These are phyloP conservation scores for Aaosphaeria arxii DNA, from an alignment of 2,329 filamentous ascomycete species.

Conservation along the genomic window DNA sequence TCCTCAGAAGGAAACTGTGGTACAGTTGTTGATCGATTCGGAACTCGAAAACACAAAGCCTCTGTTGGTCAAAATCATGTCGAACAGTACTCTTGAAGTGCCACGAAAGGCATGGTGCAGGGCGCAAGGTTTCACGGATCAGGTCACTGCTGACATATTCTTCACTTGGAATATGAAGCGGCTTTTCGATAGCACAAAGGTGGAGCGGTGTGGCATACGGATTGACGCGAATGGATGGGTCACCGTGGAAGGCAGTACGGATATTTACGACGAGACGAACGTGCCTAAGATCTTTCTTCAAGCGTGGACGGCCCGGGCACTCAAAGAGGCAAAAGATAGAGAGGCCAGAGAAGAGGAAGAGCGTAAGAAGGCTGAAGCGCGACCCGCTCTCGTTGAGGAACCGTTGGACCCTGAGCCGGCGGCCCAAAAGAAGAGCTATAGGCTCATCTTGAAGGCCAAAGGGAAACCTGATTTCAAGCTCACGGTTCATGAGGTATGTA, in stretches of 20 bases:
- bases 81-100: constrained; percentile 65
- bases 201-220: constrained; percentile 46
- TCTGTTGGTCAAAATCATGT: constrained; percentile 63
- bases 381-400: constrained; percentile 12
- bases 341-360: constrained; percentile 23
- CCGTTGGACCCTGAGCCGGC: constrained; percentile 9
- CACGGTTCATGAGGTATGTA: constrained; percentile 45
- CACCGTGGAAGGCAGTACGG: constrained; percentile 38
- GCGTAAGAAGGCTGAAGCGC: constrained; percentile 38
- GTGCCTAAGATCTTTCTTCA: constrained; percentile 65
- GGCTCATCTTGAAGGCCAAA: constrained; percentile 52
- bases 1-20: constrained; percentile 23
- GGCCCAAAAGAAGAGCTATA: constrained; percentile 33
- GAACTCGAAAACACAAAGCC: constrained; percentile 58
- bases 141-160: constrained; percentile 58
- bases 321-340: constrained; percentile 49
- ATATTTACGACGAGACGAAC: constrained; percentile 51
- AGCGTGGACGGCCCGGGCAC: constrained; percentile 69
- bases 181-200: constrained; percentile 72
- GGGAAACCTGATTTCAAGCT: constrained; percentile 51
- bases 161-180: constrained; percentile 75
- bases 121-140: constrained; percentile 54
- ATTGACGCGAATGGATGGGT: constrained; percentile 41
- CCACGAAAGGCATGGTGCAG: constrained; percentile 69
- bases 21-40: constrained; percentile 68